Base-by-base conservation (phyloP, 305 asterid species). In the Fraxinus paxiana region DNA sequence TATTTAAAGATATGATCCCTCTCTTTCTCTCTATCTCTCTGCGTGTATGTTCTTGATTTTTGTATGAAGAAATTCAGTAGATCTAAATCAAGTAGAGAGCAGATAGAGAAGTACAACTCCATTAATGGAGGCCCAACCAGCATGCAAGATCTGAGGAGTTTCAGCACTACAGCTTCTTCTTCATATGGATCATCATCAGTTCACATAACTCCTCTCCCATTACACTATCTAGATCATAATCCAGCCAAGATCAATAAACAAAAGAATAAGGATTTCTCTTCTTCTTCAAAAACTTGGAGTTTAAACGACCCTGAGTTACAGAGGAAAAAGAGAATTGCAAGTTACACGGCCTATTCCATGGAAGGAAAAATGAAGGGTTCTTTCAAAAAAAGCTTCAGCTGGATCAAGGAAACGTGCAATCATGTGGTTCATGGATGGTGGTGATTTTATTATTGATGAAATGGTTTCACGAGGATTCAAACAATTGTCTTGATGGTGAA, bases 321-420 rank as follows among this genome's bases (percentile, higher is more conserved):
- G 86, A 91, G 98, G 85, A 94, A 92, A 87, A 94, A 85, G 83
- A 94, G 98, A 48, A 92, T 94, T 71, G 91, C 90, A 17, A 87
- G 94, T 0, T 94, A 94, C 26, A 91, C 92, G 65, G 92, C 91
- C 0, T 92, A 92, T 73, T 84, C 92, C 6, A 87, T 91, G 15
- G 98, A 94, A 30, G 96, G 94, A 0, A 92, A 89, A 78, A 84
- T 94, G 91, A 94, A 94, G 84, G 91, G 80, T 33, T 87, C 95
- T 48, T 74, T 94, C 5, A 88, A 91, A 28, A 94, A 89, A 87
- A 94, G 97, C 71, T 88, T 92, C 35, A 88, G 89, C 78, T 94
- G 97, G 98, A 90, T 94, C 46, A 94, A 94, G 75, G 87, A 90
- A 37, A 82, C 88, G 22, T 89, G 89, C 83, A 82, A 81, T 77